Evolutionary conservation across 495 filamentous ascomycete genomes (phyloP), one percentile per base, ranked within the genome.

Genomic region (Tuber brumale): DNA sequence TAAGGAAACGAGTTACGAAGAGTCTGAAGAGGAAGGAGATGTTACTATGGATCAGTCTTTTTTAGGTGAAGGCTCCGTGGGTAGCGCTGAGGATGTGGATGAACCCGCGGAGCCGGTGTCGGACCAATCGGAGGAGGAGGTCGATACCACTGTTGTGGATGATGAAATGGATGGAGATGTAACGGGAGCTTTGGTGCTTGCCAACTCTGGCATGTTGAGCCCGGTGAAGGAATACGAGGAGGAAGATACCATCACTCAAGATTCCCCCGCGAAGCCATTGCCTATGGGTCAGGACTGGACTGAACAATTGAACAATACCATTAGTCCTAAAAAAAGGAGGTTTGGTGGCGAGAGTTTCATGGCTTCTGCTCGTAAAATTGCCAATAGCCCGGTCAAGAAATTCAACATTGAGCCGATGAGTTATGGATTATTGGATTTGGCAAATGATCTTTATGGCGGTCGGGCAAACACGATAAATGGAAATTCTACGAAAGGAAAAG

Each of bases 51-150:
- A 79, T 43, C 88, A 91, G 88, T 92, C 92, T 94, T 94, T 95
- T 93, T 94, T 92, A 90, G 93, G 90, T 88, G 90, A 92, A 85
- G 89, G 91, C 89, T 92, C 91, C 89, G 91, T 90, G 89, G 92
- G 90, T 89, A 92, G 92, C 84, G 87, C 89, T 87, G 89, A 91
- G 84, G 89, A 89, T 75, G 88, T 89, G 77, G 88, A 89, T 73
- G 88, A 89, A 84, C 88, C 88, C 85, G 88, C 90, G 81, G 87
- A 86, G 74, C 88, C 88, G 84, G 88, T 89, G 85, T 87, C 86
- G 79, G 87, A 87, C 80, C 88, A 90, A 83, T 89, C 89, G 85
- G 88, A 90, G 83, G 91, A 89, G 69, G 78, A 69, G 44, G 81
- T 76, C 61, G 76, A 77, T 16, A 90, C 92, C 89, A 82, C 80